Evolutionary conservation across 192 early-diverging fungal species (phyloP).

Genomic region (Mortierella claussenii): DNA sequence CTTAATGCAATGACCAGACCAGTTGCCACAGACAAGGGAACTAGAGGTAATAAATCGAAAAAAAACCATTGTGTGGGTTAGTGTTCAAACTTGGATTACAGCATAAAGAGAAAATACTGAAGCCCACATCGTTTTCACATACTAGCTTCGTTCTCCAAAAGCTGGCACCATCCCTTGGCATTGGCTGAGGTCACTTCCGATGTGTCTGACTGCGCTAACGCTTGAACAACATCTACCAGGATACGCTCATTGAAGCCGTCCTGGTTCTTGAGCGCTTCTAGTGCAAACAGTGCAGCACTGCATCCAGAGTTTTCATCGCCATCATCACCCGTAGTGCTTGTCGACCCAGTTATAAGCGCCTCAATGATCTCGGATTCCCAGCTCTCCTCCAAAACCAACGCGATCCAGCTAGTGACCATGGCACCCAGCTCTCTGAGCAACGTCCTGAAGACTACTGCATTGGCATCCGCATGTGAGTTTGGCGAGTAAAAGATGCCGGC

Average conservation of each 20-base stretch:
- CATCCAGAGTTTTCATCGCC: constrained; percentile 27
- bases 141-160: constrained; percentile 37
- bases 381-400: constrained; percentile 17
- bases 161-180: constrained; percentile 41
- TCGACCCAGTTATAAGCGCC: constrained; percentile 3
- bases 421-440: constrained; percentile 26
- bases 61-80: too few species aligned
- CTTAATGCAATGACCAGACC: constrained; percentile 28
- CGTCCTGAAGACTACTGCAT: constrained; percentile 45
- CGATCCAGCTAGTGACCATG: constrained; percentile 35
- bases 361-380: constrained; percentile 39
- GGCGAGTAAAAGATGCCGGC: constrained; percentile 43
- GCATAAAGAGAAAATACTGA: too few species aligned
- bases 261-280: constrained; percentile 20
- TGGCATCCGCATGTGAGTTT: constrained; percentile 32
- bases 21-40: constrained; percentile 20
- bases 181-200: constrained; percentile 11
- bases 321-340: background rate
- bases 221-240: constrained; percentile 29
- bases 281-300: constrained; percentile 19
- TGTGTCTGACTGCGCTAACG: constrained; percentile 13
- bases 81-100: too few species aligned
- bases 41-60: constrained; percentile 10
- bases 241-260: constrained; percentile 42
- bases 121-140: constrained; percentile 11